These are phyloP conservation scores for Claviceps spartinae DNA, from an alignment of 2,329 filamentous ascomycete genomes.

Conservation along the genomic window DNA sequence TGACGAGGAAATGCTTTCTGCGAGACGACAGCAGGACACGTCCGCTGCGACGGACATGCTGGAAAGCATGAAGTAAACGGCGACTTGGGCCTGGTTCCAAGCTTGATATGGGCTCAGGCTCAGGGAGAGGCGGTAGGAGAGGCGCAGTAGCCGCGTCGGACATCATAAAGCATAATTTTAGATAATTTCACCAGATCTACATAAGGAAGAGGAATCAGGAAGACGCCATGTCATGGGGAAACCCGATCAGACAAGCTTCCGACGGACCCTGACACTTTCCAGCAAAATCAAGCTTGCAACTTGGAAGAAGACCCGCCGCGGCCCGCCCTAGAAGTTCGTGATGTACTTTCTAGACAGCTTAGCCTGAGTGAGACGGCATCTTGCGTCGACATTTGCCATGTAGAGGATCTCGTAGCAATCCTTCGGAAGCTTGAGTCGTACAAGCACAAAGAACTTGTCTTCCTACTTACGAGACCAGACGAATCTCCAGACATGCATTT, in stretches of 20 bases:
- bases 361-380: too few species aligned
- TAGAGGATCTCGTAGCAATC: too few species aligned
- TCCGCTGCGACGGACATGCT: conserved; percentile 5
- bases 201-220: too few species aligned
- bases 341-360: too few species aligned
- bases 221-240: neutral
- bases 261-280: too few species aligned
- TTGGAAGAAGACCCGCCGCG: too few species aligned
- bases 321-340: too few species aligned
- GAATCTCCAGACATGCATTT: neutral
- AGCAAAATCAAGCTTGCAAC: too few species aligned
- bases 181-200: too few species aligned
- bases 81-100: conserved; percentile 1
- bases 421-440: too few species aligned
- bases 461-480: neutral
- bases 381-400: too few species aligned
- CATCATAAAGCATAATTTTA: neutral
- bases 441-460: too few species aligned
- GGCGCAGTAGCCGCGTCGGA: neutral
- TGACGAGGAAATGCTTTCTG: conserved; percentile 31
- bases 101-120: neutral
- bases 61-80: neutral
- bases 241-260: neutral
- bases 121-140: neutral
- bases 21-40: conserved; percentile 19